Evolutionary conservation across 306 rosid species (phyloP).

Genomic region (Inga laurina): DNA sequence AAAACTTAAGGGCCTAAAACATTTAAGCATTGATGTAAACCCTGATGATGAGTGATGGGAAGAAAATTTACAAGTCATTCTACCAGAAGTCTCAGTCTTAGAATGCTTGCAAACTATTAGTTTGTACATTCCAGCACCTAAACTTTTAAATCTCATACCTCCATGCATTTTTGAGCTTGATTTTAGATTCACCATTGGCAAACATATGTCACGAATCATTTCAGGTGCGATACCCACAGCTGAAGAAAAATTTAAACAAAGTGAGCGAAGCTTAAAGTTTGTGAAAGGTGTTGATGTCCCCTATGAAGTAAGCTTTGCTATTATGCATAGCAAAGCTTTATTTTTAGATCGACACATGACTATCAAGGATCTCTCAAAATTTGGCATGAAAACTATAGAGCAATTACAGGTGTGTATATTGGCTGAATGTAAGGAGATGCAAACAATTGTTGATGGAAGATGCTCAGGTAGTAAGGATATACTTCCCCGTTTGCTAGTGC

Average conservation of each 20-base stretch:
- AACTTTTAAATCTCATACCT: constrained; percentile 1
- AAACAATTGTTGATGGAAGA: background rate
- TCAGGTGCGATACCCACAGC: background rate
- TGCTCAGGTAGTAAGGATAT: background rate
- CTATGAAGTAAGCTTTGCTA: background rate
- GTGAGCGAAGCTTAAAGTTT: background rate
- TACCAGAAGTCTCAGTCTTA: background rate
- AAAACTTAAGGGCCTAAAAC: background rate
- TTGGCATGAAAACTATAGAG: background rate
- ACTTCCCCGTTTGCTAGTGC: background rate
- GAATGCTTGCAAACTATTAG: background rate
- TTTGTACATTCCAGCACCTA: background rate
- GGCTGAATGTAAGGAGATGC: constrained; percentile 13
- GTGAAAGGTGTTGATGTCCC: constrained; percentile 19
- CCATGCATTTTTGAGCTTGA: background rate
- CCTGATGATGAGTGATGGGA: constrained; percentile 15
- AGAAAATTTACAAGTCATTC: background rate
- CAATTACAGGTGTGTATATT: background rate
- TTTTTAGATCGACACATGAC: background rate
- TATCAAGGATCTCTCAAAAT: background rate
- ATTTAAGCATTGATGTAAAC: constrained; percentile 17
- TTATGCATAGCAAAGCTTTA: background rate
- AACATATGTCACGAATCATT: constrained; percentile 19
- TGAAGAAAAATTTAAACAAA: constrained; percentile 8
- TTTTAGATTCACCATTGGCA: constrained; percentile 12